A percentile compares a stretch with the other conserved stretches of the same genome.
phyloP scores from a whole-genome alignment of 2,329 filamentous ascomycete species.

The Penicillium sp. region DNA sequence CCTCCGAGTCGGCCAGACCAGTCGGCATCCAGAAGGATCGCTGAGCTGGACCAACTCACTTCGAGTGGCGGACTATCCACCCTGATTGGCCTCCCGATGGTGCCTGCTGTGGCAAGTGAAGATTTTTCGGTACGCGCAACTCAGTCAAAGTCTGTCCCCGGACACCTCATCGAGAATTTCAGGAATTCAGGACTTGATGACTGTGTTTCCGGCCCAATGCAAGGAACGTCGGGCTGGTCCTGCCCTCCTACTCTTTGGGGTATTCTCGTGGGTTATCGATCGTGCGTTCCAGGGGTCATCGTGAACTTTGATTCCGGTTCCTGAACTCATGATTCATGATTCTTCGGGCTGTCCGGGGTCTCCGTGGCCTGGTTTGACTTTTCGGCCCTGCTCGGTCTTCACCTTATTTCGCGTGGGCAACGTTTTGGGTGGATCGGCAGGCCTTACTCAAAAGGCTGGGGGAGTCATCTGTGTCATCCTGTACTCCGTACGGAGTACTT shows the following conservation, averaged over 20 bases:
- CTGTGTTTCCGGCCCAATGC: background rate
- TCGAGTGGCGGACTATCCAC: background rate
- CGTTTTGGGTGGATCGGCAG: background rate
- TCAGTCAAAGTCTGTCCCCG: too few species aligned
- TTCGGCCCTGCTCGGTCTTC: background rate
- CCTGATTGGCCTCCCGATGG: background rate
- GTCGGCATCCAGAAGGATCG: background rate
- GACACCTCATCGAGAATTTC: too few species aligned
- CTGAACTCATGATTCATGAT: slow-evolving; percentile 6
- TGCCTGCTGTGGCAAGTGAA: background rate
- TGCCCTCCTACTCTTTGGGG: background rate
- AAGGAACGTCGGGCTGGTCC: background rate
- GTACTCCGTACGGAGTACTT: background rate
- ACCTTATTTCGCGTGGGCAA: background rate
- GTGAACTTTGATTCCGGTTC: background rate
- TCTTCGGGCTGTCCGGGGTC: background rate
- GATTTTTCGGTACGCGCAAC: background rate
- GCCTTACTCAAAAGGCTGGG: background rate
- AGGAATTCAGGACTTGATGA: background rate
- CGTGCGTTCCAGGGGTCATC: background rate
- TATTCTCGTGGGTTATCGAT: background rate
- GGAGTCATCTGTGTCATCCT: background rate
- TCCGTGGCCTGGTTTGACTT: background rate
- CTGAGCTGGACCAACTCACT: background rate
- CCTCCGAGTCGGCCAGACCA: background rate